These are phyloP conservation scores for Eremothecium coryli DNA, from an alignment of 1,139 yeast genomes.

Conservation along the genomic window DNA sequence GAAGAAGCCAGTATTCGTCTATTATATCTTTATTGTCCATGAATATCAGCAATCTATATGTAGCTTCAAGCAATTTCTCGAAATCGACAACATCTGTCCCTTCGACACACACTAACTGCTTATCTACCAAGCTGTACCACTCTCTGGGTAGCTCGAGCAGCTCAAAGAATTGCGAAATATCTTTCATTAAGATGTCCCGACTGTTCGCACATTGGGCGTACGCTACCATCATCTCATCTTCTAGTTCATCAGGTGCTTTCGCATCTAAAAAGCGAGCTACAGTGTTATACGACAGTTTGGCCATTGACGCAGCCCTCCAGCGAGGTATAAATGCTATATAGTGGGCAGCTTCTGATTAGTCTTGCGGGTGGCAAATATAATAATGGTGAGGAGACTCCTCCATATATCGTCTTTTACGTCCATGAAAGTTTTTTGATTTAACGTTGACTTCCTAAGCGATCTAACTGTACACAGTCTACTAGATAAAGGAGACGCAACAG, in stretches of 20 bases:
- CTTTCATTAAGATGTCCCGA: slow-evolving; percentile 32
- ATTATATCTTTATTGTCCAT: slow-evolving; percentile 32
- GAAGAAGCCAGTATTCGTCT: slow-evolving; percentile 35
- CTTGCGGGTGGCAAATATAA: too few relatives aligned
- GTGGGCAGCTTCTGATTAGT: too few relatives aligned
- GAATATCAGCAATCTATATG: slow-evolving; percentile 35
- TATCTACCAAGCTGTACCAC: slow-evolving; percentile 17
- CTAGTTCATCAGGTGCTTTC: slow-evolving; percentile 33
- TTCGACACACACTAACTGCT: slow-evolving; percentile 27
- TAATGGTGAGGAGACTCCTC: too few relatives aligned
- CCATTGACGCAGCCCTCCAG: slow-evolving; percentile 1
- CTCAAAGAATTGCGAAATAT: slow-evolving; percentile 25
- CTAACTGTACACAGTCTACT: too few relatives aligned
- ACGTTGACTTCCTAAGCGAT: too few relatives aligned
- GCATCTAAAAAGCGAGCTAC: slow-evolving; percentile 29
- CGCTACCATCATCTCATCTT: slow-evolving; percentile 34
- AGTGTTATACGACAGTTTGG: slow-evolving; percentile 14
- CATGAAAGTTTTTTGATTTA: too few relatives aligned
- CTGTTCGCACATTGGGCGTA: slow-evolving; percentile 33
- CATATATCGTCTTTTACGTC: too few relatives aligned
- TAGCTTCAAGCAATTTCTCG: slow-evolving; percentile 34
- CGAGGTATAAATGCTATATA: too few relatives aligned
- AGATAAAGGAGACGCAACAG: too few relatives aligned
- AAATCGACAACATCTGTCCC: slow-evolving; percentile 38
- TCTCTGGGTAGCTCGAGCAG: slow-evolving; percentile 30